Evolutionary conservation across 768 basidiomycete genomes (phyloP).

Genomic region (Punctularia strigosozonata): DNA sequence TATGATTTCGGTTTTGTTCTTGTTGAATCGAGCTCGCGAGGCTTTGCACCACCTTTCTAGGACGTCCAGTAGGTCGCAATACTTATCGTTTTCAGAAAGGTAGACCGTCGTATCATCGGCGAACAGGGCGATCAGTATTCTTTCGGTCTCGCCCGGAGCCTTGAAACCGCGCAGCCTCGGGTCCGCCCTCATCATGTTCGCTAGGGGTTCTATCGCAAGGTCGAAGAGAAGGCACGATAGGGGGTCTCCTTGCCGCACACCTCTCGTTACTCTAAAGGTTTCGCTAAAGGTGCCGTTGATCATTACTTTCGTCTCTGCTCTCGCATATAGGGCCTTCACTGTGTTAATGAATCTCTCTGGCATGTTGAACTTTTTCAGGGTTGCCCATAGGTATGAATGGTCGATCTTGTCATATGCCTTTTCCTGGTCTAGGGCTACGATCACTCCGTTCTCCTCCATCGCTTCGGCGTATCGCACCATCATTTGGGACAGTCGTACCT

Average conservation of each 20-base stretch:
- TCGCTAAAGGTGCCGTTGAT: conserved; percentile 20
- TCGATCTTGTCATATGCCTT: conserved; percentile 12
- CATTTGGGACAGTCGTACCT: conserved; percentile 14
- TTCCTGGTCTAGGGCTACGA: conserved; percentile 10
- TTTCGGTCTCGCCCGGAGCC: conserved; percentile 7
- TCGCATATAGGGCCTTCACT: conserved; percentile 17
- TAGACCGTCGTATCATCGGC: conserved; percentile 16
- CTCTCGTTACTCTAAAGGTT: conserved; percentile 16
- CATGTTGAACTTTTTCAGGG: conserved; percentile 3
- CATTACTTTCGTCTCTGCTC: conserved; percentile 18
- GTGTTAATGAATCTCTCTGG: conserved; percentile 12
- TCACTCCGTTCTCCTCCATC: conserved; percentile 5
- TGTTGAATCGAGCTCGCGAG: conserved; percentile 30
- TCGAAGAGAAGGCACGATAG: conserved; percentile 21
- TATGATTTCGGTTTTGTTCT: conserved; percentile 25
- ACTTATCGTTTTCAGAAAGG: conserved; percentile 19
- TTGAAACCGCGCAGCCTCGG: conserved; percentile 9
- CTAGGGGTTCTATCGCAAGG: conserved; percentile 20
- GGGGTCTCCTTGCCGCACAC: conserved; percentile 25
- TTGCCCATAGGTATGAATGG: conserved; percentile 9
- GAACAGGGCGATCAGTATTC: conserved; percentile 13
- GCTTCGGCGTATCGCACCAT: conserved; percentile 8
- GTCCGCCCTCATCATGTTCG: conserved; percentile 8
- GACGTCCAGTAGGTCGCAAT: conserved; percentile 12
- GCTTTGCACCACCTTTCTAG: conserved; percentile 27